Percentiles rank a stretch among this genome's conserved stretches.
Conservation (phyloP, 1,284 basidiomycete species). For the Ceratobasidium sp. region DNA sequence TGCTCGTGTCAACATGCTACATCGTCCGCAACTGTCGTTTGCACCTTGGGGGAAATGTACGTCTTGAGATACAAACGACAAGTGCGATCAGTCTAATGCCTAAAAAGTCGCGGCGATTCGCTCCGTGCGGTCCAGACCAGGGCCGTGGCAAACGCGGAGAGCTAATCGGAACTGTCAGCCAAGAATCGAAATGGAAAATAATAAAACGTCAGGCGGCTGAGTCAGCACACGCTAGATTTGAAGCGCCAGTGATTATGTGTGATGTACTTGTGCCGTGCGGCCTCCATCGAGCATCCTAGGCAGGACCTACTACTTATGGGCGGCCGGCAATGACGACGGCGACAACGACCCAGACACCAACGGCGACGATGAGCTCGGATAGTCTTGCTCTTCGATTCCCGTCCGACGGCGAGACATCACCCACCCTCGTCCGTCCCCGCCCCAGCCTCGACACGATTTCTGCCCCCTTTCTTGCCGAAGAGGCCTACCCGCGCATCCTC, state of each 20-base stretch:
- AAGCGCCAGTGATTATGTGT: conserved; percentile 1
- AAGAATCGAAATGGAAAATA: not conserved
- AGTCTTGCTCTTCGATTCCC: conserved; percentile 20
- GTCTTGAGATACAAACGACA: no score
- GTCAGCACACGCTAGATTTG: conserved; percentile 1
- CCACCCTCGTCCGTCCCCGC: not conserved
- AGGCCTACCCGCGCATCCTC: conserved; percentile 42
- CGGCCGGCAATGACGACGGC: not conserved
- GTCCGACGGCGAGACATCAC: conserved; percentile 12
- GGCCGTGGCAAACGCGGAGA: not conserved
- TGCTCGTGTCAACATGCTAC: no score
- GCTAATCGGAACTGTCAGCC: not conserved
- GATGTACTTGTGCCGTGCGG: not conserved
- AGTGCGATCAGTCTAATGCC: not conserved
- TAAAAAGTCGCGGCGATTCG: not conserved
- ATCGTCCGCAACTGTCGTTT: no score
- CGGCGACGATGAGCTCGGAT: conserved; percentile 31
- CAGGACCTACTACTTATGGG: not conserved
- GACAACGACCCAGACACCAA: not conserved
- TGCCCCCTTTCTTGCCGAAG: conserved; percentile 39
- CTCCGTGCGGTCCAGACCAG: not conserved
- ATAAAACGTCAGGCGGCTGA: not conserved
- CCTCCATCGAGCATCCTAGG: conserved; percentile 52
- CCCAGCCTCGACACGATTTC: conserved; percentile 12
- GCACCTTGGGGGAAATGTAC: no score